Evolutionary conservation across 306 rosid genomes (phyloP), one percentile per base, ranked within the genome.

Genomic region (Vicia villosa): DNA sequence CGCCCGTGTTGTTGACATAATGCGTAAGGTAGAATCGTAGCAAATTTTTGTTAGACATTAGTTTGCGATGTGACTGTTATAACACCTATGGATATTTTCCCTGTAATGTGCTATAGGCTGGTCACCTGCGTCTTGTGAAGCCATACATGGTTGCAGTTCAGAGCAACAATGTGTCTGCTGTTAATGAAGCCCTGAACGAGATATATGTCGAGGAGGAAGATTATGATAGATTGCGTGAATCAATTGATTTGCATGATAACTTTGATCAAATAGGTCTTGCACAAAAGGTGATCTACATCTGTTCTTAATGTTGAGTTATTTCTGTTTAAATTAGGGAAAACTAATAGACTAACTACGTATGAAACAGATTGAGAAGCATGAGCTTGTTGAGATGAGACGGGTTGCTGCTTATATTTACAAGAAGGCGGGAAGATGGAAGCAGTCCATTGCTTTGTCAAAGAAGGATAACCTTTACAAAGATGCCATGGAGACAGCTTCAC

Each of bases 91-190:
- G 9, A 5, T 57, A 28, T 50, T 74, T 62, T 46, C 64, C 24
- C 38, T 28, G 19, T 73, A 32, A 59, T 74, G 52, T 66, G 26
- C 60, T 21, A 65, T 36, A 95, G 99, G 99, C 99, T 79, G 99
- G 99, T 70, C 94, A 95, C 81, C 84, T 95, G 65, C 91, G 86
- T 68, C 95, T 95, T 50, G 99, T 95, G 85, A 95, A 95, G 86
- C 99, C 99, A 69, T 95, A 95, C 87, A 95, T 95, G 99, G 79
- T 95, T 83, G 99, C 99, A 21, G 99, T 95, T 73, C 99, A 95
- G 88, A 95, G 99, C 85, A 95, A 76, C 91, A 95, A 95, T 20
- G 99, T 95, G 41, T 81, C 96, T 74, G 99, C 99, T 82, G 99
- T 95, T 68, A 95, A 95, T 74, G 99, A 95, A 73, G 99, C 99